A percentile compares a stretch with the other conserved stretches of the same genome.
phyloP scores from a whole-genome alignment of 2,329 filamentous ascomycete species.

The Akanthomyces uredinophilus region DNA sequence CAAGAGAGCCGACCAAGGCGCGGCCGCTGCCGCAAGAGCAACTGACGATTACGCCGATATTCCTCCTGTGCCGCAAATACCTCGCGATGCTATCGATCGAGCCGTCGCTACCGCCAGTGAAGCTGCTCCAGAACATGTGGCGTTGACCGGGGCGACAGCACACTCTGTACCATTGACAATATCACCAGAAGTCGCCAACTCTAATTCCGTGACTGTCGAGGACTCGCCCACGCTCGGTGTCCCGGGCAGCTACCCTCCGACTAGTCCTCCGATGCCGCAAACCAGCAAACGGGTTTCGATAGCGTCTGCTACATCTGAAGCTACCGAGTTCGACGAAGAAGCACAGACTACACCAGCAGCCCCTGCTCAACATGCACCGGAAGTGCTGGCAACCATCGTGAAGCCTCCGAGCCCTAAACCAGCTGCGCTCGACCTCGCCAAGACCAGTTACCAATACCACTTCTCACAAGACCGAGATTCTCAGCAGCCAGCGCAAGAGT shows the following conservation, averaged over 20 bases:
- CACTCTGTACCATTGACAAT: constrained; percentile 12
- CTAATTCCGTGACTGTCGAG: neutral
- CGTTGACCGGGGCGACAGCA: neutral
- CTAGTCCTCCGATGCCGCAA: constrained; percentile 31
- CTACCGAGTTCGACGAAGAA: constrained; percentile 70
- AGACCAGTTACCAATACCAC: constrained; percentile 44
- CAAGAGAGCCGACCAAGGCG: constrained; percentile 35
- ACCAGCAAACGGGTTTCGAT: constrained; percentile 54
- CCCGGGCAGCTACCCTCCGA: constrained; percentile 55
- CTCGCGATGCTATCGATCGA: neutral
- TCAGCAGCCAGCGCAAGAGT: constrained; percentile 15
- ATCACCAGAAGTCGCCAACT: constrained; percentile 11
- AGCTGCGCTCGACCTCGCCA: constrained; percentile 22
- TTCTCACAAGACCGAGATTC: constrained; percentile 41
- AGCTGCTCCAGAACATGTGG: neutral
- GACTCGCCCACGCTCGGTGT: constrained; percentile 65
- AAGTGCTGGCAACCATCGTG: constrained; percentile 23
- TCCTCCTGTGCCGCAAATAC: constrained; percentile 11
- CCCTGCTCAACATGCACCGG: constrained; percentile 26
- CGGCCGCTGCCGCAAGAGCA: constrained; percentile 1
- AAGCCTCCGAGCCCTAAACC: constrained; percentile 27
- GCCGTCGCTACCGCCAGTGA: neutral
- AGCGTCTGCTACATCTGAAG: constrained; percentile 53
- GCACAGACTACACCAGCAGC: constrained; percentile 54
- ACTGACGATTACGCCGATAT: neutral